These are phyloP conservation scores for Nannizzia gypsea DNA, from an alignment of 2,329 filamentous ascomycete genomes.

Conservation along the genomic window DNA sequence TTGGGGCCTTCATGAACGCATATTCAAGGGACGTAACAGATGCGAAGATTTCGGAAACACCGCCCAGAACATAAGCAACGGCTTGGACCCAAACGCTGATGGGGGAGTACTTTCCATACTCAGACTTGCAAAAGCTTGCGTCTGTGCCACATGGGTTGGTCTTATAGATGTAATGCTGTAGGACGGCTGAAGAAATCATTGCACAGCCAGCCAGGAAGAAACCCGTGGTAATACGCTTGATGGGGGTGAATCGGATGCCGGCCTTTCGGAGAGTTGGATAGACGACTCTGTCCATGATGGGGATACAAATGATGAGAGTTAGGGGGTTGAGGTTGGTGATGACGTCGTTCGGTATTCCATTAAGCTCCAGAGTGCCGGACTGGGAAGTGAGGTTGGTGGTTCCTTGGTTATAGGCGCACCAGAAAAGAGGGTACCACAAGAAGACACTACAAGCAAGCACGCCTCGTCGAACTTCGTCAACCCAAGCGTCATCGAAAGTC, in stretches of 20 bases:
- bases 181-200: slow-evolving; percentile 41
- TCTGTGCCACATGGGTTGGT: slow-evolving; percentile 48
- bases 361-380: slow-evolving; percentile 42
- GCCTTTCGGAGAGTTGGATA: slow-evolving; percentile 40
- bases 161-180: slow-evolving; percentile 47
- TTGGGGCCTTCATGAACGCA: slow-evolving; percentile 64
- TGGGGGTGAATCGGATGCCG: slow-evolving; percentile 40
- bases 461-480: slow-evolving; percentile 63
- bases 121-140: slow-evolving; percentile 42
- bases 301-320: slow-evolving; percentile 43
- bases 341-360: slow-evolving; percentile 45
- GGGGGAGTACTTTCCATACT: slow-evolving; percentile 34
- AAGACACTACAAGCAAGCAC: slow-evolving; percentile 60
- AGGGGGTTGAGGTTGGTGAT: slow-evolving; percentile 46
- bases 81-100: slow-evolving; percentile 54
- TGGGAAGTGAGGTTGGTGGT: slow-evolving; percentile 45
- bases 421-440: slow-evolving; percentile 44
- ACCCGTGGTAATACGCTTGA: slow-evolving; percentile 42
- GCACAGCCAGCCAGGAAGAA: slow-evolving; percentile 38
- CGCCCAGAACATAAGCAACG: slow-evolving; percentile 41
- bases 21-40: slow-evolving; percentile 58
- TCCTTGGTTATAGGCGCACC: slow-evolving; percentile 44
- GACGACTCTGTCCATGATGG: slow-evolving; percentile 42
- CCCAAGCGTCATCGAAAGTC: slow-evolving; percentile 74
- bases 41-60: slow-evolving; percentile 47